Evolutionary conservation across 78 protist species (phyloP), one percentile per base, ranked within the genome.

Genomic region (Guillardia theta): DNA sequence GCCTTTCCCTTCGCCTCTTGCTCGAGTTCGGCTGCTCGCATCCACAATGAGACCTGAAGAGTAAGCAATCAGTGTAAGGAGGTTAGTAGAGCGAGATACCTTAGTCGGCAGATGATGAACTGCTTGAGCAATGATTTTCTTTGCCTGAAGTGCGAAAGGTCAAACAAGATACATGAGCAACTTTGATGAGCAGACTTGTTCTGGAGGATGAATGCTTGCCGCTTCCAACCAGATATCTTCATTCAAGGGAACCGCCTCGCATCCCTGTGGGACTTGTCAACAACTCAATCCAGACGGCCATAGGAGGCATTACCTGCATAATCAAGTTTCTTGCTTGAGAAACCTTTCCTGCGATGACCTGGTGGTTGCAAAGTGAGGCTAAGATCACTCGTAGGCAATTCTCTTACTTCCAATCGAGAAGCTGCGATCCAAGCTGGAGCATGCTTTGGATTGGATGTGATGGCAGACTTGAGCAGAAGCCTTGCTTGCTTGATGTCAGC

Each of bases 171-270:
- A n/a, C 78, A 10, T 12, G 78, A 36, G 78, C 8, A 47, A 47
- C 24, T 8, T 10, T 5, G 45, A 18, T 4, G 39, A 24, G n/a
- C n/a, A n/a, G 27, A 41, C 37, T 97, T 76, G 97, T 97, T 54
- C 92, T 36, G 88, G 93, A 27, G 93, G 88, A 36, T 93, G 83
- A 18, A 93, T 77, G 78, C 92, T 76, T 36, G 96, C 94, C 19
- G 94, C 93, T 45, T 93, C 96, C 47, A 98, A 96, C 99, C 99
- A 98, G 53, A 98, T 96, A 93, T 98, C 99, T 80, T 97, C 98
- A 19, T 24, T 50, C 19, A 92, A 93, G 5, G 98, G 97, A 50
- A 98, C 97, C 44, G 96, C 88, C 45, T 70, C 83, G 88, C 53
- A 78, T 5, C 48, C 45, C 4, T 64, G 10, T n/a, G n/a, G n/a